These are phyloP conservation scores for Xylariaceae sp. DNA, from an alignment of 2,329 filamentous ascomycete species.

Conservation along the genomic window DNA sequence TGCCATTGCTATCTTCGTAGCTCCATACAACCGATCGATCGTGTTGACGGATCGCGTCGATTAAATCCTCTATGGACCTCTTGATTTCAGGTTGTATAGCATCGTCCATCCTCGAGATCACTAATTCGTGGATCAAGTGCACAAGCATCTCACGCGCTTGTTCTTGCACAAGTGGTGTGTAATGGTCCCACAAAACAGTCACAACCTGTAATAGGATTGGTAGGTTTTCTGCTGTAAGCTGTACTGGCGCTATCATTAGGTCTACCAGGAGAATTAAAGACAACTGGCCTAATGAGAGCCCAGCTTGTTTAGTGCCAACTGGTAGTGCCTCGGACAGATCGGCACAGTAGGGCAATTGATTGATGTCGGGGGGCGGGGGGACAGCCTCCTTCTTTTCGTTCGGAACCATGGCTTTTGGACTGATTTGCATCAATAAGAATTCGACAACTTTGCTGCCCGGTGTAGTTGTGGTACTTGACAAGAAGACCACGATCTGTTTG, in stretches of 20 bases:
- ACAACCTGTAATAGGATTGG: constrained; percentile 89
- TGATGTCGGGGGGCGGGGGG: constrained; percentile 74
- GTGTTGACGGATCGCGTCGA: constrained; percentile 84
- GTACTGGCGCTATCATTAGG: constrained; percentile 90
- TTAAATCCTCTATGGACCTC: constrained; percentile 81
- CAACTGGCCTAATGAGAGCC: constrained; percentile 90
- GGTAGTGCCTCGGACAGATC: constrained; percentile 81
- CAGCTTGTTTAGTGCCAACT: constrained; percentile 87
- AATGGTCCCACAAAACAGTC: constrained; percentile 95
- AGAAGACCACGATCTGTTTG: constrained; percentile 96
- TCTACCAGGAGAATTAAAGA: constrained; percentile 94
- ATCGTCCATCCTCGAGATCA: constrained; percentile 79
- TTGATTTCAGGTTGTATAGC: constrained; percentile 67
- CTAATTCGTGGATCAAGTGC: constrained; percentile 93
- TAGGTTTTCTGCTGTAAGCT: constrained; percentile 78
- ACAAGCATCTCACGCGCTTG: constrained; percentile 98
- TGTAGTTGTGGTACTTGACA: constrained; percentile 78
- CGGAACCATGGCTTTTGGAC: constrained; percentile 95
- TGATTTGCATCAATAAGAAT: constrained; percentile 88
- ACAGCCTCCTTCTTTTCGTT: constrained; percentile 77
- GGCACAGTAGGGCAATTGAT: constrained; percentile 84
- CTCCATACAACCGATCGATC: constrained; percentile 88
- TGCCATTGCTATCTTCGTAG: constrained; percentile 91
- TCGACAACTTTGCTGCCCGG: constrained; percentile 91
- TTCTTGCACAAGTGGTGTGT: constrained; percentile 92